Conservation (phyloP, 257 asterid species). For the Rehmannia glutinosa region DNA sequence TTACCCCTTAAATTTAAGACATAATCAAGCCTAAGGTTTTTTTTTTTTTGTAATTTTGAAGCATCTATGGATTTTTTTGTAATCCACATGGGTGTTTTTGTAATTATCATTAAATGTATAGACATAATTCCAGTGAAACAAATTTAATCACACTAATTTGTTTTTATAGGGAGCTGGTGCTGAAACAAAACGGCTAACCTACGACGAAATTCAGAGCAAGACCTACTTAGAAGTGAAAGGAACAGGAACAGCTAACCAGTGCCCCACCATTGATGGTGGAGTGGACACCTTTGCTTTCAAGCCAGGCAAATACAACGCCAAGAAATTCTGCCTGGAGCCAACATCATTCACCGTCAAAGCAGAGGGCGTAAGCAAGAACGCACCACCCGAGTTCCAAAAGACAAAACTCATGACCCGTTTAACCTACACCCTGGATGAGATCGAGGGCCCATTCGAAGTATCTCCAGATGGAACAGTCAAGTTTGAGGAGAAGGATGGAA, state of each 20-base stretch:
- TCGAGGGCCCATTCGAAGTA: slow-evolving; percentile 95
- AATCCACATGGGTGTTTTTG: no score
- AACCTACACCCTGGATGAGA: slow-evolving; percentile 96
- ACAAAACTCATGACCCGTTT: slow-evolving; percentile 98
- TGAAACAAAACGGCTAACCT: slow-evolving; percentile 86
- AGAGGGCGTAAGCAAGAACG: slow-evolving; percentile 71
- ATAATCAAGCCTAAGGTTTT: no score
- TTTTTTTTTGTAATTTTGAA: no score
- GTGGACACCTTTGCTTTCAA: slow-evolving; percentile 65
- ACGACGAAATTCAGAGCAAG: slow-evolving; percentile 88
- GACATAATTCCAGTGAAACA: neutral
- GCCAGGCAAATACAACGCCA: slow-evolving; percentile 80
- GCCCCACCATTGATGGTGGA: slow-evolving; percentile 97
- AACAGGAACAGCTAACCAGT: slow-evolving; percentile 93
- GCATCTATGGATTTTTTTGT: no score
- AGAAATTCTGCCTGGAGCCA: slow-evolving; percentile 94
- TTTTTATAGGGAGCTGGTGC: slow-evolving; percentile 78
- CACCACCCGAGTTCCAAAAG: slow-evolving; percentile 83
- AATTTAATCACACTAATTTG: neutral
- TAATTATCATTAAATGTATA: no score
- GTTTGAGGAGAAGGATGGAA: slow-evolving; percentile 95
- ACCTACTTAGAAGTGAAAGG: slow-evolving; percentile 95
- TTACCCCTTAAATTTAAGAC: no score
- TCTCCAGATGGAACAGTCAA: slow-evolving; percentile 70
- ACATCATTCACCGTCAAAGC: slow-evolving; percentile 98